Base-by-base conservation (phyloP, 2,329 filamentous ascomycete species). In the Huntiella abstrusa region DNA sequence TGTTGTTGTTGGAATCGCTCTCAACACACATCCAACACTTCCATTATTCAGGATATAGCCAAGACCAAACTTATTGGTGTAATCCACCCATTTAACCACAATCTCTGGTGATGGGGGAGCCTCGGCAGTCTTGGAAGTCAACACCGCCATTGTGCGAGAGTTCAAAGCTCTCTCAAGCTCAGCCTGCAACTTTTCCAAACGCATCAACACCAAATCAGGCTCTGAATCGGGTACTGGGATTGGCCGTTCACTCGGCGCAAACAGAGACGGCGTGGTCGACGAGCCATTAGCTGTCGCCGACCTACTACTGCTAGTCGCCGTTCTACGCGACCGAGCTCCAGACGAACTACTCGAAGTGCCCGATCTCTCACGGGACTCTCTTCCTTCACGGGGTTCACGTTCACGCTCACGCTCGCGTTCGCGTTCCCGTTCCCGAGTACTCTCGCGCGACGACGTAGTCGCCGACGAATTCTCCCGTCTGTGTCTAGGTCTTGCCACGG, bases 1-100 rank as follows among this genome's bases (percentile, higher is more conserved):
- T 1, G 67, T 68, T 10, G 69, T 68, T 2, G 49, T 48, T 7
- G 45, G 41, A 45, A 76, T 70, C 49, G 70, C 71, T 17, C 69
- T 65, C 43, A 77, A 63, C 42, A 80, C 73, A 52, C 80, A 86
- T 12, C 83, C 83, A 15, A 87, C 77, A 51, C 77, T 85, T 28
- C 83, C 83, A 53, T 88, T 81, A 51, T 83, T 83, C 46, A 91
- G 65, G 49, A 88, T 84, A 56, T 88, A 91, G 33, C 83, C 83
- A 12, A 91, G 69, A 10, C 83, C 83, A 58, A 86, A 85, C 58
- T 86, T 86, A 60, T 86, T 84, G 49, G 82, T 85, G 59, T 91
- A 91, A 58, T 91, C 83, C 5, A 91, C 83, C 83, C 83, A 91
- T 57, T 87, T 85, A 8, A 80, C 73, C 10, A 80, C 75, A 39